Base-by-base conservation (phyloP, 2,329 filamentous ascomycete species). In the Exophiala mesophila region DNA sequence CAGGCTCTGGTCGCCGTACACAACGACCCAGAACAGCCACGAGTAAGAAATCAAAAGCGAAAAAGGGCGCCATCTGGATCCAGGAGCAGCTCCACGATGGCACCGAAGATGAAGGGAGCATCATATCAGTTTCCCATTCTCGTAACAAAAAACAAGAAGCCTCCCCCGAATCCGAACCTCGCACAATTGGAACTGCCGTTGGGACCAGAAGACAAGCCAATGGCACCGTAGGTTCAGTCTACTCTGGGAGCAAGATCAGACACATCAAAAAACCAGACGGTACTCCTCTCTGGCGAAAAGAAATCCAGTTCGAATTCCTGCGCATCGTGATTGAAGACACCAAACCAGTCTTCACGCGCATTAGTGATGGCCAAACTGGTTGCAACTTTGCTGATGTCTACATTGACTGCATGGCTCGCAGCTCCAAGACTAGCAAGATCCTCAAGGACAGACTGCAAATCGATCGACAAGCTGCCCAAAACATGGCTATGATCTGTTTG, bases 401-500 rank as follows among this genome's bases (percentile, higher is more conserved):
- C 67, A 90, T 98, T 58, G 92, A 97, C 66, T 90, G 92, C 47
- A 97, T 98, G 90, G 88, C 92, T 3, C 80, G 88, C 64, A 98
- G 92, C 69, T 96, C 88, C 74, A 98, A 98, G 73, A 97, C 90
- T 19, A 97, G 92, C 74, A 97, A 97, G 69, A 92, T 98, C 36
- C 74, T 98, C 52, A 88, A 94, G 64, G 92, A 98, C 66, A 97
- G 98, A 71, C 75, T 98, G 52, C 76, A 95, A 58, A 92, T 83
- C 55, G 92, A 98, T 63, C 82, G 87, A 58, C 83, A 88, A 52
- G 89, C 89, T 16, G 92, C 90, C 24, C 88, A 95, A 63, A 90
- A 88, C 59, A 98, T 98, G 92, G 92, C 92, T 39, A 98, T 98
- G 92, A 90, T 98, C 45, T 98, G 92, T 66, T 71, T 98, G 53